Base-by-base conservation (phyloP, 768 basidiomycete species). In the Boletus rex-veris region DNA sequence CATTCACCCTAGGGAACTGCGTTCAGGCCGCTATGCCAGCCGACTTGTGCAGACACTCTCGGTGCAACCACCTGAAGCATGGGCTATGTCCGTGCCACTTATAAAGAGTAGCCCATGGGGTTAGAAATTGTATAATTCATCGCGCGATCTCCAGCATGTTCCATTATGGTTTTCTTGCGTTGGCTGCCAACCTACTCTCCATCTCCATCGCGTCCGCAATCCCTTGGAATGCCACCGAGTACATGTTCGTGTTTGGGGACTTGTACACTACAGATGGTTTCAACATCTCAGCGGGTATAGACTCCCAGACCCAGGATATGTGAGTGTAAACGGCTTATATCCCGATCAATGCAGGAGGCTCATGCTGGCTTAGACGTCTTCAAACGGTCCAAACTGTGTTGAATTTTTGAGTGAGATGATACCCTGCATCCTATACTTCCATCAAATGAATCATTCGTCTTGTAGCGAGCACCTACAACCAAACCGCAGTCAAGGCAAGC, bases 301-400 rank as follows among this genome's bases (percentile, higher is more conserved):
- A 80, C 55, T 81, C 82, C 73, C 77, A 7, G 73, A 71, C 39
- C 81, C 83, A 14, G 76, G 77, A 40, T 76, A 72, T 55, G 82
- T 83, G 62, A 64, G 78, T 67, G 28, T 41, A 24, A 14, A 10
- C n/a, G 26, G 7, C 36, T 15, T 26, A 15, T 35, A 28, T 2
- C 7, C 26, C 7, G 1, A 38, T 46, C 47, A 45, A 31, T n/a
- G 30, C n/a, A 56, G 21, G 16, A 19, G n/a, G 39, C 53, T 59
- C 53, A 57, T 16, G 24, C 30, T 21, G 3, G 7, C 26, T 1
- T 42, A 85, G 81, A 80, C 78, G 9, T 81, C 80, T 7, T 81
- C 81, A 15, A 82, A 84, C 62, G 83, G 84, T 16, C 82, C 76
- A 1, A 85, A 83, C 63, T 86, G 83, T 83, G 81, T 82, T 7